Evolutionary conservation across 257 asterid genomes (phyloP), one percentile per base, ranked within the genome.

Genomic region (Mitragyna speciosa): DNA sequence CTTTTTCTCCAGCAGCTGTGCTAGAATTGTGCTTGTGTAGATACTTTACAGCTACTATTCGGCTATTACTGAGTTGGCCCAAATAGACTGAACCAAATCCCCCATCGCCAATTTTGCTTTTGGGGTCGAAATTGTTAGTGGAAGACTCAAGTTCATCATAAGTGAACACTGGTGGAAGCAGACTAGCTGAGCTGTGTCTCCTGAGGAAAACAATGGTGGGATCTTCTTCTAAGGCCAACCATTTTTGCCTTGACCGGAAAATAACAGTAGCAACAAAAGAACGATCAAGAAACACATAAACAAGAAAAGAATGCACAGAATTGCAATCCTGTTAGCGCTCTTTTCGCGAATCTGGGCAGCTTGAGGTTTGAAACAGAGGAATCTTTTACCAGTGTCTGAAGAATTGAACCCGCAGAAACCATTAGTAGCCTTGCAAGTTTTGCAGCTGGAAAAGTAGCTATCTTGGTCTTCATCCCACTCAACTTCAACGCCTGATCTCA

Each of bases 61-160:
- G 73, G 43, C 92, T 89, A 66, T 93, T 97, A 58, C 31, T 76
- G 68, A 95, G 97, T 70, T 93, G 95, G 31, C 96, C 97, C 59
- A 95, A 81, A n/a, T 82, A 95, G 41, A 95, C 99, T 0, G 98
- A 91, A 4, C 99, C 99, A 69, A 95, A 95, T 17, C 99, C 99
- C 1, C 99, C 99, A 30, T 93, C 97, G 1, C 99, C 99, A 63
- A 95, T 88, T 75, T 93, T 95, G n/a, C 97, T 90, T 71, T 90
- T 92, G 4, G 79, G 83, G 72, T 93, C 99, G 85, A 95, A 95
- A 26, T 83, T 88, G 59, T 90, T 90, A 16, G 99, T 93, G 39
- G 99, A 90, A 28, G 83, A n/a, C 7, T 85, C 91, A 51, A 95
- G 97, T 85, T 93, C 99, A 58, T 95, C 99, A 82, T 91, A 95